Base-by-base conservation (phyloP, 164 flowering plant genomes). In the Liriodendron chinense region DNA sequence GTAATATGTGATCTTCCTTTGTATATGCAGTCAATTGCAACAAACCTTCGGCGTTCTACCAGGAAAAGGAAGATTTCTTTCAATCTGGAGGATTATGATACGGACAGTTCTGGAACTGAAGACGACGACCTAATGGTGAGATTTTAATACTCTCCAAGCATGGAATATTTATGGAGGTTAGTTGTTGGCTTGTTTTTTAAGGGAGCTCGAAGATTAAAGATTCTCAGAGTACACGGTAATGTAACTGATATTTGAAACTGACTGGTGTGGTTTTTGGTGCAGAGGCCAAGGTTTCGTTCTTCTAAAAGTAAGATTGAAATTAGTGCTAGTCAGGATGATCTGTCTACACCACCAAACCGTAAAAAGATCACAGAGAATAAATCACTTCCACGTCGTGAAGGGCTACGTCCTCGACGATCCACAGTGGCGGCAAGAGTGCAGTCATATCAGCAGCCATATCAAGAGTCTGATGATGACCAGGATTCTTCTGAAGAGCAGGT, bases 1-100 rank as follows among this genome's bases (percentile, higher is more conserved):
- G 28, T 7, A 2, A 14, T 26, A 34, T 34, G 43, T 53, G 24
- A 72, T 22, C 22, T n/a, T 34, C 34, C 43, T 81, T 48, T 76
- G 43, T 72, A 26, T 74, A 73, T 79, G 72, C 92, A 95, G 99
- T 82, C 92, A 64, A 83, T 77, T 68, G 80, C 82, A 23, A 70
- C 88, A 81, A 88, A 87, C 73, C 97, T 96, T 77, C 91, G 99
- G 25, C 97, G 99, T 53, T 96, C 99, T 75, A 90, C 96, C 47
- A 85, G 99, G 76, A 90, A 94, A 86, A 87, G 96, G 86, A 95
- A 91, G 83, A 72, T 82, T 22, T 78, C 94, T 70, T 85, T 87
- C 71, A 85, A 86, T 81, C 85, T 86, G 69, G 93, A 86, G 74
- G 94, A 78, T 65, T 84, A 79, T 78, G 89, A 85, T 73, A 89